Percentiles rank a stretch among this genome's conserved stretches.
Evolutionary conservation across 495 filamentous ascomycete species (phyloP).

Genomic region (Penicillium lagena): DNA sequence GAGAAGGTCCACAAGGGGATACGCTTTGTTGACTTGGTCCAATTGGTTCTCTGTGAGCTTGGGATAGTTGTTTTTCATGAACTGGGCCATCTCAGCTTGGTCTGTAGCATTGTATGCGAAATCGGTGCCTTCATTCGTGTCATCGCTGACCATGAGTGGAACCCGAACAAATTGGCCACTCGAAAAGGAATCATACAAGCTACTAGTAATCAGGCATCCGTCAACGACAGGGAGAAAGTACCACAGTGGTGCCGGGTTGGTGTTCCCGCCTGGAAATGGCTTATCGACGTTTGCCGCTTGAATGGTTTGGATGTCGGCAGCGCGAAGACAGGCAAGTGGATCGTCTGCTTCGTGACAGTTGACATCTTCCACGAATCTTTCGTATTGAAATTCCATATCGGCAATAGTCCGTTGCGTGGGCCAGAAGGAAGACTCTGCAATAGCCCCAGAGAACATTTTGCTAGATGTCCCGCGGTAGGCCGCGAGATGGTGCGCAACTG

Average conservation of each 20-base stretch:
- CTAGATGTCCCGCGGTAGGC: constrained; percentile 50
- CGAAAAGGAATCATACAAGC: constrained; percentile 47
- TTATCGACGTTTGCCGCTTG: constrained; percentile 40
- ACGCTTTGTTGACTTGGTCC: constrained; percentile 46
- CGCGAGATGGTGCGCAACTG: constrained; percentile 57
- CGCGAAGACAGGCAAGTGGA: constrained; percentile 51
- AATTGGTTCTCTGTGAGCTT: constrained; percentile 44
- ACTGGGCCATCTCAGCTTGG: constrained; percentile 39
- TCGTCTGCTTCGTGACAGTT: constrained; percentile 35
- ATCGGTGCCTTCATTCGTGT: constrained; percentile 58
- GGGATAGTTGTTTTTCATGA: constrained; percentile 58
- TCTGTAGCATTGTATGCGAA: constrained; percentile 47
- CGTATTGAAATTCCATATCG: constrained; percentile 56
- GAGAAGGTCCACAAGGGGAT: constrained; percentile 39
- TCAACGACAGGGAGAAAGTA: constrained; percentile 54
- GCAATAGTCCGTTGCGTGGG: constrained; percentile 49
- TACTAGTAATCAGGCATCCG: constrained; percentile 44
- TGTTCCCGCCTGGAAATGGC: constrained; percentile 43
- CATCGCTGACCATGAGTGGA: constrained; percentile 57
- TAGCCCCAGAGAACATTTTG: constrained; percentile 52
- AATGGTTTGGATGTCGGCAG: constrained; percentile 38
- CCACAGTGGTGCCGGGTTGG: constrained; percentile 28
- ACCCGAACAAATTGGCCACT: constrained; percentile 53
- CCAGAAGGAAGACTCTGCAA: constrained; percentile 57
- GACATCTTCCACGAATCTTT: constrained; percentile 44